Percentiles rank a stretch among this genome's conserved stretches.
Conservation (phyloP, 805 yeast species). For the Nakazawaea wickerhamii region DNA sequence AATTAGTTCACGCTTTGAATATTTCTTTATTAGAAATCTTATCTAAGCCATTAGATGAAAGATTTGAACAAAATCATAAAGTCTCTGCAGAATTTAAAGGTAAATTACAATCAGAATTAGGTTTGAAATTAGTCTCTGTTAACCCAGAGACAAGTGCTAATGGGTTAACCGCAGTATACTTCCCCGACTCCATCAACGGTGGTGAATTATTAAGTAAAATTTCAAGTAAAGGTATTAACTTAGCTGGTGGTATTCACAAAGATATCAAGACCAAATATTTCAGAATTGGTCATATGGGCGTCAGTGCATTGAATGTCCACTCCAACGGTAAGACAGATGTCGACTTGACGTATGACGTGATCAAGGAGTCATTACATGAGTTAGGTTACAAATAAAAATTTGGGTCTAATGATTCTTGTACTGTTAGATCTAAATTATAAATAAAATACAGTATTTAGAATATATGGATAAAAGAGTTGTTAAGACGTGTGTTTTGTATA, state of each 20-base stretch:
- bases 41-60: constrained; percentile 43
- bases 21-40: constrained; percentile 72
- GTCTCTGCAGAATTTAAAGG: constrained; percentile 65
- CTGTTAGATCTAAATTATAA: not conserved
- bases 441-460: not conserved
- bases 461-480: not conserved
- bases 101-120: constrained; percentile 44
- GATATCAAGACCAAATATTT: constrained; percentile 77
- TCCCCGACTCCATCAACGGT: constrained; percentile 71
- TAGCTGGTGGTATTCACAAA: constrained; percentile 89
- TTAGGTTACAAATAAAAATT: constrained; percentile 30
- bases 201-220: constrained; percentile 55
- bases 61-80: constrained; percentile 58
- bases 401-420: constrained; percentile 9
- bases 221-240: constrained; percentile 60
- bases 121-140: constrained; percentile 65
- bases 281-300: constrained; percentile 97
- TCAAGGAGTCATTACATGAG: constrained; percentile 37
- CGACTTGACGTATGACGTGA: constrained; percentile 40
- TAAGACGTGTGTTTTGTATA: not conserved
- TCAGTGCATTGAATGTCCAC: constrained; percentile 51
- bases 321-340: constrained; percentile 42
- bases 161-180: constrained; percentile 81
- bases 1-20: constrained; percentile 74
- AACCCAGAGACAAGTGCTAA: constrained; percentile 64